A percentile compares a stretch with the other conserved stretches of the same genome.
Conservation (phyloP, 352 stramenopile genomes). For the Achlya hypogyna region DNA sequence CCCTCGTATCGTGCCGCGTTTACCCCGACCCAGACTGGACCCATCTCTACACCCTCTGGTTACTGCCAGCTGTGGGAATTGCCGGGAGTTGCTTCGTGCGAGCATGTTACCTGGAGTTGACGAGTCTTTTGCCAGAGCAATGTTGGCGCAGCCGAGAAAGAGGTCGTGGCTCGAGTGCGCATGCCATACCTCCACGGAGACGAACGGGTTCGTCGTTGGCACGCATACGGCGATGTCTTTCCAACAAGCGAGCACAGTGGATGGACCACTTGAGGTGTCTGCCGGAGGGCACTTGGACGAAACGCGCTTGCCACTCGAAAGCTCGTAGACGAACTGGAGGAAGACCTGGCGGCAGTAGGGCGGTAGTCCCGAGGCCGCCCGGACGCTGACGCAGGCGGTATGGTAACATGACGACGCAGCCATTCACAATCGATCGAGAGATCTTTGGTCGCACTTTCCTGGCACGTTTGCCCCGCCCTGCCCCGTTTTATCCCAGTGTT, state of each 20-base stretch:
- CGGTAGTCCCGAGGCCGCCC: not conserved
- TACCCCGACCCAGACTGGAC: not conserved
- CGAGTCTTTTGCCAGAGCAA: not conserved
- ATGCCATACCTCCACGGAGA: slow-evolving; percentile 17
- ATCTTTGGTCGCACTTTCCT: not conserved
- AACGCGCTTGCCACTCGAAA: not conserved
- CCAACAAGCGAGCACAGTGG: slow-evolving; percentile 5
- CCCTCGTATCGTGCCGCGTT: not conserved
- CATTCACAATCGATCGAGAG: not conserved
- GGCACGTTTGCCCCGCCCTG: not conserved
- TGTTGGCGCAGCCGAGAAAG: not conserved
- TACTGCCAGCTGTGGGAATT: too few relatives aligned
- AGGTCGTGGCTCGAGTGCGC: slow-evolving; percentile 6
- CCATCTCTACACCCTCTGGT: slow-evolving; percentile 12
- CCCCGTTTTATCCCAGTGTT: not conserved
- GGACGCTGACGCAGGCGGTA: slow-evolving; percentile 8
- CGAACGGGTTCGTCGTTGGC: not conserved
- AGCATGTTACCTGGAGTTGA: not conserved
- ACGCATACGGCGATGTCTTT: not conserved
- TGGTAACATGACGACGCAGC: not conserved
- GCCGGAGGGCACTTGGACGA: not conserved
- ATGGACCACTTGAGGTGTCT: too few relatives aligned
- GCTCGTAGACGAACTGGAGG: slow-evolving; percentile 13
- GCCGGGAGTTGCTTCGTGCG: too few relatives aligned
- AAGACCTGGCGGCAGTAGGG: not conserved